Percentiles rank a stretch among this genome's conserved stretches.
phyloP scores from a whole-genome alignment of 2,329 filamentous ascomycete species.

The Ceratocystis cubensis region DNA sequence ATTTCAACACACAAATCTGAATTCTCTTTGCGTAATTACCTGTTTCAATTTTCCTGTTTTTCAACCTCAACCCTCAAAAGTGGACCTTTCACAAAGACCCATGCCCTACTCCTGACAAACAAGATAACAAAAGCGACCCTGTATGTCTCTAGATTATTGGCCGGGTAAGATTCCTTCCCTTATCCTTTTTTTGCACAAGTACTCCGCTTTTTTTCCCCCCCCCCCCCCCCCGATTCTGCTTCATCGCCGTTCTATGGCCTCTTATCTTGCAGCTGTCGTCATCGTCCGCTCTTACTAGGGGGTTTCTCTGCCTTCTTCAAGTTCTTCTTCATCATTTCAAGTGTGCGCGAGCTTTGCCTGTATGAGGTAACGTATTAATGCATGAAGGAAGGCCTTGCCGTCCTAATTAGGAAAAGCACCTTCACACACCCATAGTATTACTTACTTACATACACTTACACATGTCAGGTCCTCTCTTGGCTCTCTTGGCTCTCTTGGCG shows the following conservation, averaged over 20 bases:
- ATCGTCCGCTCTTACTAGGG: not conserved
- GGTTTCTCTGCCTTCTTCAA: not conserved
- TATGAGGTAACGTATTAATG: not conserved
- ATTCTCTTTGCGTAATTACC: not conserved
- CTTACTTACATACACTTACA: not conserved
- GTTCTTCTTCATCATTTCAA: not conserved
- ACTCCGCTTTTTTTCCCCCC: not conserved
- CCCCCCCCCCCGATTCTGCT: not conserved
- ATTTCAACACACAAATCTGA: not conserved
- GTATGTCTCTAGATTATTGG: not conserved
- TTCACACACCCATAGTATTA: not conserved
- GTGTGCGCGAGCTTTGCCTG: not conserved
- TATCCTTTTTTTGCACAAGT: not conserved
- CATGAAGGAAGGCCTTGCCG: not conserved
- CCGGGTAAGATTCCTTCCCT: not conserved
- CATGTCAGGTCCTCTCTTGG: constrained; percentile 3
- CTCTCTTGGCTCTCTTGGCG: not conserved
- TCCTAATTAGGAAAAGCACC: not conserved
- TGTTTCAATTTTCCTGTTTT: not conserved
- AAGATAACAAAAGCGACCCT: not conserved
- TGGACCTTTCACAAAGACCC: not conserved
- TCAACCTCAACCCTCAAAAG: not conserved
- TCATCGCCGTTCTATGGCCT: not conserved
- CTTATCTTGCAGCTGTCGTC: not conserved
- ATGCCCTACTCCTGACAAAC: not conserved